phyloP scores from a whole-genome alignment of 139 green algal species.

The Chlamydomonas sp. region DNA sequence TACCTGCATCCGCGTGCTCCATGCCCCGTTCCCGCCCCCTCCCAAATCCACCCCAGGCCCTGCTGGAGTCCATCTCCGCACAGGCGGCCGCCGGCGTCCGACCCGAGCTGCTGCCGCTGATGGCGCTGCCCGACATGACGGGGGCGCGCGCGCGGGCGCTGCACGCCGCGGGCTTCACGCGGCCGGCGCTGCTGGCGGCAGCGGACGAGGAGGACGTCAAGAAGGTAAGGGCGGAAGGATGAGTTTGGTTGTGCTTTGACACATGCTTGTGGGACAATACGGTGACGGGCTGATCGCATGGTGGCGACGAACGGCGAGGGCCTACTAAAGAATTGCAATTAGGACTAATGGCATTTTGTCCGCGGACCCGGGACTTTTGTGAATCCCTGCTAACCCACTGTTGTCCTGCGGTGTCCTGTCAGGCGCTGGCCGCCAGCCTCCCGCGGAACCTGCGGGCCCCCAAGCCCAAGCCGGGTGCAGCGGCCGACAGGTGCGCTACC shows the following conservation, averaged over 20 bases:
- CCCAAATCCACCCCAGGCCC: constrained; percentile 11
- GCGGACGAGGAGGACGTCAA: constrained; percentile 40
- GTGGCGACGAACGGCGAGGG: background rate
- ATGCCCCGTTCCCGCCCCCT: background rate
- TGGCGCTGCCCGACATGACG: constrained; percentile 64
- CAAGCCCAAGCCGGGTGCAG: background rate
- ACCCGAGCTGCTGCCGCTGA: constrained; percentile 73
- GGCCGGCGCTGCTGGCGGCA: constrained; percentile 46
- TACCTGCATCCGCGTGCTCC: too few relatives aligned
- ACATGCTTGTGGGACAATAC: background rate
- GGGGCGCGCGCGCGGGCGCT: constrained; percentile 55
- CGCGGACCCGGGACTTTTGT: background rate
- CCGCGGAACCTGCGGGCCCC: constrained; percentile 8
- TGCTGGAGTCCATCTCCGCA: constrained; percentile 43
- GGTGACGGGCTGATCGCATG: background rate
- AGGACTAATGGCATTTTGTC: background rate
- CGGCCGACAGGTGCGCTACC: constrained; percentile 1
- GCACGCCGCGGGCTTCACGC: constrained; percentile 51
- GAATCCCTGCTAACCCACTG: background rate
- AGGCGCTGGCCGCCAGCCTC: constrained; percentile 18
- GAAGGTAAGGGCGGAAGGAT: constrained; percentile 3
- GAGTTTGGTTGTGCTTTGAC: background rate
- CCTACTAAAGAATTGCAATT: background rate
- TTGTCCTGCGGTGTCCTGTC: background rate
- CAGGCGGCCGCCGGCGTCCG: constrained; percentile 63